A percentile compares a stretch with the other conserved stretches of the same genome.
These are phyloP conservation scores for Hypoxylon trugodes DNA, from an alignment of 495 filamentous ascomycete species.

Conservation along the genomic window DNA sequence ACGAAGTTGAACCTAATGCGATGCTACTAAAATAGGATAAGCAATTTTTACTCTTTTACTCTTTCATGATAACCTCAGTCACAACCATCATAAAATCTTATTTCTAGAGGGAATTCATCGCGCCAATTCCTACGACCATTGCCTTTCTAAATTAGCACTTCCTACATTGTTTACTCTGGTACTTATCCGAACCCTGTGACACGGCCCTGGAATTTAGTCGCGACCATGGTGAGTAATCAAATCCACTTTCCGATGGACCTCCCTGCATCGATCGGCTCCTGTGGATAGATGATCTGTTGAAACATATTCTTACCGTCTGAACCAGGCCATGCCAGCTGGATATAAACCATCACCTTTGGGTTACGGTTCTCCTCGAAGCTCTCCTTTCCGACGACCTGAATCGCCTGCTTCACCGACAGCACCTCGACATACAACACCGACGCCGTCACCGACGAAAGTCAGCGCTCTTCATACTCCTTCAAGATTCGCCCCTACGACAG, in stretches of 20 bases:
- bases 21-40: neutral
- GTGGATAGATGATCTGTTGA: constrained; percentile 6
- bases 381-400: constrained; percentile 76
- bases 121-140: too few relatives aligned
- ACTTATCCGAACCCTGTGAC: constrained; percentile 5
- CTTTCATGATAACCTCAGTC: constrained; percentile 1
- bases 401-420: constrained; percentile 60
- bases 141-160: neutral
- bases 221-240: constrained; percentile 39
- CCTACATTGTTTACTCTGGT: constrained; percentile 28
- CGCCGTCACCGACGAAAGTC: constrained; percentile 54
- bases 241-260: constrained; percentile 37
- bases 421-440: constrained; percentile 58
- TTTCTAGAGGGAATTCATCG: neutral
- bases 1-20: constrained; percentile 6
- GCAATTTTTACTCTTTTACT: too few relatives aligned
- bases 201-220: constrained; percentile 29
- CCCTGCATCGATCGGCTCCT: constrained; percentile 35
- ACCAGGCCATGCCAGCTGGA: constrained; percentile 58
- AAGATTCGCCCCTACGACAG: constrained; percentile 46
- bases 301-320: constrained; percentile 28
- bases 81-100: neutral
- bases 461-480: constrained; percentile 46
- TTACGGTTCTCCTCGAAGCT: constrained; percentile 72
- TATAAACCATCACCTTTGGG: constrained; percentile 79